A percentile compares a stretch with the other conserved stretches of the same genome.
Conservation (phyloP, 805 yeast genomes). For the Metschnikowia santaceciliae region DNA sequence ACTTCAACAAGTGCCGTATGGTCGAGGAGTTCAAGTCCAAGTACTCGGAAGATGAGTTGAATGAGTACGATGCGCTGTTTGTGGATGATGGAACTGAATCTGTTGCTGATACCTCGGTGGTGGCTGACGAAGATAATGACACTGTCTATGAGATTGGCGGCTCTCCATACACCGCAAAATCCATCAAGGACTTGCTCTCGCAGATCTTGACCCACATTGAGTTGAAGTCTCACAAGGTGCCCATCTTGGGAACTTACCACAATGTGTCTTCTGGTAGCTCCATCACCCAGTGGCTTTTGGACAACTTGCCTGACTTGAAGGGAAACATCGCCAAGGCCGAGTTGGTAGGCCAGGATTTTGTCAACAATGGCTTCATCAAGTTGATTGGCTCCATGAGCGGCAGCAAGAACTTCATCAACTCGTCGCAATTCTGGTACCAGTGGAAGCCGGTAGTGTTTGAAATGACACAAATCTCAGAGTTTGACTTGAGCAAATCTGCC, state of each 20-base stretch:
- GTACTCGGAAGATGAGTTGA: conserved; percentile 42
- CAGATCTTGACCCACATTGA: conserved; percentile 44
- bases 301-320: conserved; percentile 39
- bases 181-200: conserved; percentile 31
- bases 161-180: conserved; percentile 24
- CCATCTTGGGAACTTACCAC: conserved; percentile 66
- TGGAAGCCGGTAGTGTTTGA: conserved; percentile 73
- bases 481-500: conserved; percentile 10
- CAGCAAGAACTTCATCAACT: conserved; percentile 60
- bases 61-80: conserved; percentile 15
- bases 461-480: conserved; percentile 28
- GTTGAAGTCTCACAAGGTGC: conserved; percentile 51
- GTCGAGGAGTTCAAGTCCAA: conserved; percentile 61
- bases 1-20: conserved; percentile 73
- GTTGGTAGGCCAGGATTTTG: conserved; percentile 66
- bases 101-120: neutral
- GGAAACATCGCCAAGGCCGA: conserved; percentile 59
- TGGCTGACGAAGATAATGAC: conserved; percentile 12
- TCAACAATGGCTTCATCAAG: conserved; percentile 56
- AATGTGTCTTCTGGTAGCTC: conserved; percentile 59
- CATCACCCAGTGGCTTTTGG: conserved; percentile 57
- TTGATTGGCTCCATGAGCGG: conserved; percentile 56
- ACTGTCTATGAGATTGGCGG: conserved; percentile 32
- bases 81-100: neutral
- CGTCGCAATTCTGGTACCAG: conserved; percentile 70